phyloP scores from a whole-genome alignment of 2,329 filamentous ascomycete species.

The Parastagonospora nodorum region DNA sequence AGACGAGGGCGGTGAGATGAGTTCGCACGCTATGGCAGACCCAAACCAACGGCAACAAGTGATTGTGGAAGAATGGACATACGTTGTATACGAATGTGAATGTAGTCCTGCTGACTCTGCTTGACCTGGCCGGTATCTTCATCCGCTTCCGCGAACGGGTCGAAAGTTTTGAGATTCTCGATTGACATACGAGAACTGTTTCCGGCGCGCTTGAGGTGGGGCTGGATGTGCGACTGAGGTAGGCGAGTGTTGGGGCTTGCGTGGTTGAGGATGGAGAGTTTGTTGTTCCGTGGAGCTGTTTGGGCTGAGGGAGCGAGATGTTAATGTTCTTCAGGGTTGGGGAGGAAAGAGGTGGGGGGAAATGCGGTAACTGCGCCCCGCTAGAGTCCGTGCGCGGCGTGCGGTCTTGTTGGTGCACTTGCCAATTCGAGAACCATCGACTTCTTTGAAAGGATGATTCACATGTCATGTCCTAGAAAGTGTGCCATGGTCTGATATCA shows the following conservation, averaged over 20 bases:
- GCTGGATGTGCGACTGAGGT: constrained; percentile 11
- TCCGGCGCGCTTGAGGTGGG: constrained; percentile 30
- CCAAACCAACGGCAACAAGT: constrained; percentile 32
- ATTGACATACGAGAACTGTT: constrained; percentile 41
- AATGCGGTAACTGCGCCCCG: constrained; percentile 16
- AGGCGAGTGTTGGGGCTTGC: constrained; percentile 7
- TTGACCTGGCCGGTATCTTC: constrained; percentile 97
- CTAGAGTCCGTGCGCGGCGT: constrained; percentile 8
- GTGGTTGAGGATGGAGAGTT: constrained; percentile 11
- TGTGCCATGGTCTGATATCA: too few species aligned
- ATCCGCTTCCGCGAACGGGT: constrained; percentile 99
- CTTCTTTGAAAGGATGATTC: not conserved
- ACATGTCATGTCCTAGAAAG: too few species aligned
- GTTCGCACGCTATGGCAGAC: not conserved
- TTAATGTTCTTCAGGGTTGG: constrained; percentile 11
- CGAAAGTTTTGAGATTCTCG: constrained; percentile 57
- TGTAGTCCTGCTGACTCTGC: constrained; percentile 88
- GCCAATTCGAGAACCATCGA: constrained; percentile 7
- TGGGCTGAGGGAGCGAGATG: constrained; percentile 11
- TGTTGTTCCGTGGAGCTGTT: constrained; percentile 13
- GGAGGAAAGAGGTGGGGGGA: constrained; percentile 23
- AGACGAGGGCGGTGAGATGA: not conserved
- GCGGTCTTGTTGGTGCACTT: constrained; percentile 6
- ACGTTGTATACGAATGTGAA: constrained; percentile 99
- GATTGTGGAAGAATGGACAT: constrained; percentile 49